Evolutionary conservation across 2,329 filamentous ascomycete species (phyloP), one percentile per base, ranked within the genome.

Genomic region (Boeremia exigua): DNA sequence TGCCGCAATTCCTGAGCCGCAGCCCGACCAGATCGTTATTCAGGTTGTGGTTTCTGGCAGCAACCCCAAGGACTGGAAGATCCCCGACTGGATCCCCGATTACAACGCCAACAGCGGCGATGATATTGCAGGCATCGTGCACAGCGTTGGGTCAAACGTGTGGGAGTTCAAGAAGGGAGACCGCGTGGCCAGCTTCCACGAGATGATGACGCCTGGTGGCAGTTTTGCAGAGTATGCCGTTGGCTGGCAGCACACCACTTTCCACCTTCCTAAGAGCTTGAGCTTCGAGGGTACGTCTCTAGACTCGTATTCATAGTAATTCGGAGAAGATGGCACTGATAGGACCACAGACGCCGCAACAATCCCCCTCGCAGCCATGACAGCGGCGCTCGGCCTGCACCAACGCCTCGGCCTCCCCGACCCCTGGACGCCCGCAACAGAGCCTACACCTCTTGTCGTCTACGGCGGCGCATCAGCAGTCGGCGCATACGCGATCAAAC

Each of bases 181-280:
- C 69, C 79, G 83, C 14, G 84, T 86, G 1, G 80, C 82, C 8
- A 82, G 81, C 3, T 84, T 85, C 74, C 79, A 82, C 59, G 75
- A 84, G 58, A 86, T 88, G 79, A 62, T 72, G 38, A 73, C 74
- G 0, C 76, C 80, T 0, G 67, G 78, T 32, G 86, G 86, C 2
- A 80, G 77, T 7, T 89, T 82, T 57, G 86, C 86, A 3, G 85
- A 88, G 65, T 88, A 88, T 60, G 82, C 84, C 2, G 72, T 88
- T 10, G 80, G 81, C 0, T 81, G 78, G 72, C 78, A 80, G 30
- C 77, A 83, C 62, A 84, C 84, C 0, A 86, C 84, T 0, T 86
- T 87, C 65, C 81, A 81, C 60, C 74, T 86, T 15, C 82, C 84
- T 0, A 58, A 75, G 29, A 70, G 76, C 15, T 77, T 78, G 2